Conservation (phyloP, 768 basidiomycete species). For the Suillus alpinus region DNA sequence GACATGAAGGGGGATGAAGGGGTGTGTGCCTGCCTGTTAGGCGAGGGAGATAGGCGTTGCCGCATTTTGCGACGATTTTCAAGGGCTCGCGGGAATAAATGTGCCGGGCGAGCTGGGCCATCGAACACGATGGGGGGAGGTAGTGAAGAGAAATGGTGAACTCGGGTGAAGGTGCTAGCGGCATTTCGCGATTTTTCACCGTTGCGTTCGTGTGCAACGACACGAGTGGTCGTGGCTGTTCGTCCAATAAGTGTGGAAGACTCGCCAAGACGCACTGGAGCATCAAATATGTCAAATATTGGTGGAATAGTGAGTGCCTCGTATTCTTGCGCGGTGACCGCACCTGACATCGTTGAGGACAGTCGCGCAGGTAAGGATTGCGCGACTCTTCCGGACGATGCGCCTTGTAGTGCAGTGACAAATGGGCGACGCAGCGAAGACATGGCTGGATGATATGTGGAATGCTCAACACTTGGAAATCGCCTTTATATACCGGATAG, state of each 20-base stretch:
- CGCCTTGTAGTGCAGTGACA: slow-evolving; percentile 4
- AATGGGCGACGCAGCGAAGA: slow-evolving; percentile 11
- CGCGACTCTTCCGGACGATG: slow-evolving; percentile 8
- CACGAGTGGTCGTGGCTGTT: slow-evolving; percentile 7
- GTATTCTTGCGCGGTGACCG: neutral
- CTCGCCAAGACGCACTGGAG: slow-evolving; percentile 39
- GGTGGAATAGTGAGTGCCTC: slow-evolving; percentile 22
- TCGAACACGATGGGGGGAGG: slow-evolving; percentile 48
- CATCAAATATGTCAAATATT: slow-evolving; percentile 54
- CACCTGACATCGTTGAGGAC: slow-evolving; percentile 10
- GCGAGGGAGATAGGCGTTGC: slow-evolving; percentile 2
- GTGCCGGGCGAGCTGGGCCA: slow-evolving; percentile 42
- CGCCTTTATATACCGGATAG: slow-evolving; percentile 17
- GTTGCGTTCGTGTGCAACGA: slow-evolving; percentile 11
- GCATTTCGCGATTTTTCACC: slow-evolving; percentile 2
- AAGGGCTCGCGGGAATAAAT: slow-evolving; percentile 15
- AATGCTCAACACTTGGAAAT: neutral
- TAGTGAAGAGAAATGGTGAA: slow-evolving; percentile 22
- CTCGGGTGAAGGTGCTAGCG: slow-evolving; percentile 16
- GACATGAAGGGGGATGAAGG: slow-evolving; percentile 12
- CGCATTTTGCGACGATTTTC: slow-evolving; percentile 12
- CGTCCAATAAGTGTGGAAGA: slow-evolving; percentile 26
- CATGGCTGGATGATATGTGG: slow-evolving; percentile 12
- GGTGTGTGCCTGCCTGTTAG: slow-evolving; percentile 8
- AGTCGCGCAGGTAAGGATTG: slow-evolving; percentile 16